A percentile compares a stretch with the other conserved stretches of the same genome.
These are phyloP conservation scores for Hippophae rhamnoides DNA, from an alignment of 306 rosid species.

Conservation along the genomic window DNA sequence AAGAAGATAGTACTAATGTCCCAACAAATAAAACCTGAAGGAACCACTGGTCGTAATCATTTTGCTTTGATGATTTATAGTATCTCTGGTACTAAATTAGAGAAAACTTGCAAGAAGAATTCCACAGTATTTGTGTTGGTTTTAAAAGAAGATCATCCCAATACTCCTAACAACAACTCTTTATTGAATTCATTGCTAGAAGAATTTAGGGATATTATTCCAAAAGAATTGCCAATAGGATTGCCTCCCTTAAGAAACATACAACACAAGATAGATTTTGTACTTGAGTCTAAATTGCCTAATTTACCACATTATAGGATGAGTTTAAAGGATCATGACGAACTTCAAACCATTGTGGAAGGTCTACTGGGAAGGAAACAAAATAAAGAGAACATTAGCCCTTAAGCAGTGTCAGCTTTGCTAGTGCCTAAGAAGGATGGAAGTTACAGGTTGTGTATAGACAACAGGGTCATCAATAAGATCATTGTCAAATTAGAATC, in stretches of 20 bases:
- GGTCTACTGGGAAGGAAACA: background rate
- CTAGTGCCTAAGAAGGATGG: background rate
- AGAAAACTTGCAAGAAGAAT: background rate
- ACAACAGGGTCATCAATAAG: background rate
- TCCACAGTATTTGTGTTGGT: no score
- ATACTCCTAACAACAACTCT: no score
- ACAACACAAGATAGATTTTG: background rate
- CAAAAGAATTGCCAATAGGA: background rate
- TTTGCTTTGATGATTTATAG: no score
- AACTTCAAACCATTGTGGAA: background rate
- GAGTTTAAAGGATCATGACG: background rate
- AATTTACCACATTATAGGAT: background rate
- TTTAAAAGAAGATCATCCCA: no score
- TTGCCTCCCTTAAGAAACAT: background rate
- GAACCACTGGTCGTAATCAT: no score
- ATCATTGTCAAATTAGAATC: background rate
- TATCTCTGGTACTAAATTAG: no score
- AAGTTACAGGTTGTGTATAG: background rate
- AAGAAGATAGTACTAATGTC: no score
- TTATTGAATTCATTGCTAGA: no score
- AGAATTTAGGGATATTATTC: background rate
- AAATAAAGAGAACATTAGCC: background rate
- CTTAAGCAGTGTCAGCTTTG: background rate
- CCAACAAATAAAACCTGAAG: no score
- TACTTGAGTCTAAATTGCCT: background rate